Evolutionary conservation across 176 grass and related monocot genomes (phyloP), one percentile per base, ranked within the genome.

Genomic region (Tuctoria greenei): DNA sequence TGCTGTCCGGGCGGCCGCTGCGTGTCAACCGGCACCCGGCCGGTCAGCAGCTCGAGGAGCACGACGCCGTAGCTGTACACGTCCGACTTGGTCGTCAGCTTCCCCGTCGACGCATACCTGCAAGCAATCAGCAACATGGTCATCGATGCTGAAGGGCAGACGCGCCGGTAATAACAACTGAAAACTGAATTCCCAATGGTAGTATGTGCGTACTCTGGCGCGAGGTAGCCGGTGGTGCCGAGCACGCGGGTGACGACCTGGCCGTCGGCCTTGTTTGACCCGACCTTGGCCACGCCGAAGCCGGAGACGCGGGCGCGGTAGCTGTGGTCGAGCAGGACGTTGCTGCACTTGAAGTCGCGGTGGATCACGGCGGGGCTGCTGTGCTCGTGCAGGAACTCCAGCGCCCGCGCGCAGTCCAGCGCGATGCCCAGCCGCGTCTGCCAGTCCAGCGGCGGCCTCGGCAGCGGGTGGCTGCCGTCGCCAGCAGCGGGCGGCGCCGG

Each of bases 151-250:
- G 5, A 61, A 13, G 10, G 18, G n/a, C 6, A n/a, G 18, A 8
- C 18, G 7, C 50, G 8, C 18, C 9, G 52, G 52, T 24, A 56
- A 23, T 23, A 23, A 4, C 52, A 56, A 51, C 49, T 51, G 45
- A 47, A 47, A 16, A 47, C 45, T 16, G 16, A 31, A 31, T 31
- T 31, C 31, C 3, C 4, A 13, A 24, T 3, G 4, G 1, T n/a
- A 6, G 49, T 54, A 6, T 4, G 25, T 41, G 5, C 85, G 67
- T 79, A 95, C 91, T 99, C 92, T 0, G 96, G 92, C 10, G 96
- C 96, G 41, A 99, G 89, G 73, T 99, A 99, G 7, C 96, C 96
- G n/a, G 92, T 95, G 75, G 96, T 99, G 59, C 96, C 96, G 65
- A 99, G 84, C n/a, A 99, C 96, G 52, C 96, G 82, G 64, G 96